Evolutionary conservation across 768 basidiomycete species (phyloP).

Genomic region (Tylopilus felleus): DNA sequence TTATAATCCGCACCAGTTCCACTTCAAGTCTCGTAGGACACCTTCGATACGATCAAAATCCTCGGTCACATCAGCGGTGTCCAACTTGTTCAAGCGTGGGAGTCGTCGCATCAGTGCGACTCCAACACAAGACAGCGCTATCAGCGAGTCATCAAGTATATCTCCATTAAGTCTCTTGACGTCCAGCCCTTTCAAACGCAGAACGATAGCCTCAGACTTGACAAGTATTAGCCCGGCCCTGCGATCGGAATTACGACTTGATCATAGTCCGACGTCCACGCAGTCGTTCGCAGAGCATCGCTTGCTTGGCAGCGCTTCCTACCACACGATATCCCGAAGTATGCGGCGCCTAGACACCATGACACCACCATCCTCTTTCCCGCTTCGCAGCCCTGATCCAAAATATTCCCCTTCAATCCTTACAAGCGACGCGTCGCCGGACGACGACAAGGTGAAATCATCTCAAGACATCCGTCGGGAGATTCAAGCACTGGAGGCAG

Average conservation of each 20-base stretch:
- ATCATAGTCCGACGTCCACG: constrained; percentile 41
- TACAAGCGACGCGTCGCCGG: constrained; percentile 37
- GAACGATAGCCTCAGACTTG: constrained; percentile 44
- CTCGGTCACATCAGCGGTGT: constrained; percentile 50
- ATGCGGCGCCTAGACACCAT: constrained; percentile 40
- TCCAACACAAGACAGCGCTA: constrained; percentile 43
- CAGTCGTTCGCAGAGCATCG: constrained; percentile 37
- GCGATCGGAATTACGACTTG: constrained; percentile 37
- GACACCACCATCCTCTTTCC: constrained; percentile 60
- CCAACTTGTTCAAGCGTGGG: constrained; percentile 52
- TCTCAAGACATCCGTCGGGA: constrained; percentile 62
- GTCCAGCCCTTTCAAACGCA: constrained; percentile 38
- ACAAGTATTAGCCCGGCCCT: constrained; percentile 22
- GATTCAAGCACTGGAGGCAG: constrained; percentile 66
- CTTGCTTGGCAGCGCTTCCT: constrained; percentile 23
- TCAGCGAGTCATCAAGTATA: constrained; percentile 43
- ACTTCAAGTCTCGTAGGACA: constrained; percentile 38
- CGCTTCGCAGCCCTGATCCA: constrained; percentile 31
- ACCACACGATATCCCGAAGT: constrained; percentile 44
- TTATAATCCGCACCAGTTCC: constrained; percentile 31
- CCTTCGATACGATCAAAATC: constrained; percentile 51
- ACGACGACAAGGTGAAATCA: constrained; percentile 58
- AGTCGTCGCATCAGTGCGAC: constrained; percentile 29
- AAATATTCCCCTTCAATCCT: constrained; percentile 35
- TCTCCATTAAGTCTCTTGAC: constrained; percentile 30